Evolutionary conservation across 2,329 filamentous ascomycete species (phyloP).

Genomic region (Penicillium sp.): DNA sequence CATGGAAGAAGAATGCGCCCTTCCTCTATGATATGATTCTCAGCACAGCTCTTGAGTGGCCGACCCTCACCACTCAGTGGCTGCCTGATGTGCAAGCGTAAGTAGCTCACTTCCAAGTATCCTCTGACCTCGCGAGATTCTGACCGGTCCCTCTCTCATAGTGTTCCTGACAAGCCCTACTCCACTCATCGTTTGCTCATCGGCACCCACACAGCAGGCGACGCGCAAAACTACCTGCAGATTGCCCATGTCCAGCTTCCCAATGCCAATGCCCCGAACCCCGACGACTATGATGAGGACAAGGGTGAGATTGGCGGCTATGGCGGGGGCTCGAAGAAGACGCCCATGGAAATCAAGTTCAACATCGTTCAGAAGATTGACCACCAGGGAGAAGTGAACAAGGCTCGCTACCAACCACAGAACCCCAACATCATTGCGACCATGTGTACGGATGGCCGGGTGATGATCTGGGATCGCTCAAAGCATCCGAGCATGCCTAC

Average conservation of each 20-base stretch:
- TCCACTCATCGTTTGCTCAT: slow-evolving; percentile 86
- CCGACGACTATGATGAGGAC: slow-evolving; percentile 86
- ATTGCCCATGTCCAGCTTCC: slow-evolving; percentile 94
- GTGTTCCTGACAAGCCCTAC: slow-evolving; percentile 80
- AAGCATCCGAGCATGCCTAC: slow-evolving; percentile 83
- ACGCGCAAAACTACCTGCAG: slow-evolving; percentile 86
- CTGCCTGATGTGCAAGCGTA: slow-evolving; percentile 87
- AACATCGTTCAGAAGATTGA: slow-evolving; percentile 94
- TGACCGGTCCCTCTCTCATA: slow-evolving; percentile 27
- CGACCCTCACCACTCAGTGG: slow-evolving; percentile 96
- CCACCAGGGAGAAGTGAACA: slow-evolving; percentile 96
- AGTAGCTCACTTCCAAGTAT: slow-evolving; percentile 24
- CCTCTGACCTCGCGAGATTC: background rate
- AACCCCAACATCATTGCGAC: slow-evolving; percentile 97
- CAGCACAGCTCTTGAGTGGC: slow-evolving; percentile 94
- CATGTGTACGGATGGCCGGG: slow-evolving; percentile 80
- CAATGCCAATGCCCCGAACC: slow-evolving; percentile 69
- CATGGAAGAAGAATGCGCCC: slow-evolving; percentile 99
- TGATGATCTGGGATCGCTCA: slow-evolving; percentile 93
- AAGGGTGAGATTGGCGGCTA: slow-evolving; percentile 93
- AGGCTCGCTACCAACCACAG: slow-evolving; percentile 95
- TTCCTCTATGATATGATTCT: slow-evolving; percentile 99
- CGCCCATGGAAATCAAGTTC: slow-evolving; percentile 74
- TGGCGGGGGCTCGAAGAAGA: slow-evolving; percentile 69
- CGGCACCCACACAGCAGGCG: slow-evolving; percentile 90